Evolutionary conservation across 345 rosid genomes (phyloP), one percentile per base, ranked within the genome.

Genomic region (Citrus sinensis): DNA sequence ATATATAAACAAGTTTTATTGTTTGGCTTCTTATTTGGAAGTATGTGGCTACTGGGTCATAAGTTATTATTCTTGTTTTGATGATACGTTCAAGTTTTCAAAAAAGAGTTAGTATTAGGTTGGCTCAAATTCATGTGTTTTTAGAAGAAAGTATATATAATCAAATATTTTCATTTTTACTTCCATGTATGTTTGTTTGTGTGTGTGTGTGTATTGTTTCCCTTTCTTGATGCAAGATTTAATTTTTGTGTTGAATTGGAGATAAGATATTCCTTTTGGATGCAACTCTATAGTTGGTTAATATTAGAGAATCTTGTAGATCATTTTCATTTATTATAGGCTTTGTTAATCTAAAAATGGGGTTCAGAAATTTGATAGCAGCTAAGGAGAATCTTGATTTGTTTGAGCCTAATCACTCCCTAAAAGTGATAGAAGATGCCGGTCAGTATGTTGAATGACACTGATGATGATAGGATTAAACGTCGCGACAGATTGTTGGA

Each of bases 391-490:
- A 60, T 34, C 9, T 71, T 54, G 40, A 40, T 4, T 42, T 61
- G 0, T 73, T 24, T 20, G 77, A 51, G 73, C 70, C 14, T 76
- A 59, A 58, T 63, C 37, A 42, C 32, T 29, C 16, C 32, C 14
- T 4, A 11, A 62, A 29, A 22, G 29, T n/a, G 51, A 24, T 71
- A 46, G 65, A 35, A 24, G 65, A 25, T 6, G 27, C 17, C 77
- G 34, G 69, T 29, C 49, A 49, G 46, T 51, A 79, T 40, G 83
- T 59, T 62, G 34, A 63, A 67, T 60, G 35, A 25, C 69, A 29
- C 17, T 29, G 77, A 63, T 30, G 78, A 74, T 37, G 5, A 55
- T 54, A 11, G 35, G 49, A 30, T 7, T 24, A 75, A 22, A 37
- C 29, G 39, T 0, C 10, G 19, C 0, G 11, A 30, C 10, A 32